These are phyloP conservation scores for Coemansia sp. DNA, from an alignment of 192 early-diverging fungal species.

Conservation along the genomic window DNA sequence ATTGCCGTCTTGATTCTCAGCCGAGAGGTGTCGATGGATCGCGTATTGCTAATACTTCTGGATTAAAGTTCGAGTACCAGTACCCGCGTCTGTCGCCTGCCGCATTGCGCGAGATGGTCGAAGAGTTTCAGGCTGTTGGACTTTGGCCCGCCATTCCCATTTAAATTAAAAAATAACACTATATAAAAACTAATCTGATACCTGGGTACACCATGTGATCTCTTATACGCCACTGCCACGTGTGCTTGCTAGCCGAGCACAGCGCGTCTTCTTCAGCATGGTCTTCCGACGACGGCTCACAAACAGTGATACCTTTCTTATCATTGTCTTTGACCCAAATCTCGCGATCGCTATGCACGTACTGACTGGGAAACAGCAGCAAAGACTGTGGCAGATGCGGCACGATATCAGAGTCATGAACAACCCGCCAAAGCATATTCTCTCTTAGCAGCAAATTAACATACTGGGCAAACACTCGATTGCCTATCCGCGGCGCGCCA, in stretches of 20 bases:
- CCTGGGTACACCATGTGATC: conserved; percentile 51
- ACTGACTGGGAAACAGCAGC: conserved; percentile 12
- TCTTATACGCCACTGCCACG: conserved; percentile 26
- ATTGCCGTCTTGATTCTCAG: conserved; percentile 66
- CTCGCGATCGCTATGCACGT: conserved; percentile 39
- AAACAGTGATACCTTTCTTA: not conserved
- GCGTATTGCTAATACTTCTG: conserved; percentile 72
- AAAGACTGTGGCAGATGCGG: conserved; percentile 27
- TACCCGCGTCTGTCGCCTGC: conserved; percentile 70
- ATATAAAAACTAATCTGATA: conserved; percentile 4
- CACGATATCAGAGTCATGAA: conserved; percentile 40
- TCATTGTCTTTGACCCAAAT: conserved; percentile 26
- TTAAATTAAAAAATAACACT: not conserved
- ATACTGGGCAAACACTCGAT: conserved; percentile 28
- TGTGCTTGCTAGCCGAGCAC: conserved; percentile 28
- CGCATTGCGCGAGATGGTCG: conserved; percentile 72
- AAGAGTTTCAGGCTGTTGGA: conserved; percentile 78
- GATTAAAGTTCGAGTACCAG: conserved; percentile 66
- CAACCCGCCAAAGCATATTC: conserved; percentile 13
- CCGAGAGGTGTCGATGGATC: conserved; percentile 84
- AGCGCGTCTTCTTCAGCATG: conserved; percentile 14
- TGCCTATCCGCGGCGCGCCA: conserved; percentile 46
- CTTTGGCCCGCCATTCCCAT: conserved; percentile 73
- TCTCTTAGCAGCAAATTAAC: conserved; percentile 36
- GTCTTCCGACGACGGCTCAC: not conserved